Conservation (phyloP, 495 filamentous ascomycete genomes). For the Haplographium delicatum region DNA sequence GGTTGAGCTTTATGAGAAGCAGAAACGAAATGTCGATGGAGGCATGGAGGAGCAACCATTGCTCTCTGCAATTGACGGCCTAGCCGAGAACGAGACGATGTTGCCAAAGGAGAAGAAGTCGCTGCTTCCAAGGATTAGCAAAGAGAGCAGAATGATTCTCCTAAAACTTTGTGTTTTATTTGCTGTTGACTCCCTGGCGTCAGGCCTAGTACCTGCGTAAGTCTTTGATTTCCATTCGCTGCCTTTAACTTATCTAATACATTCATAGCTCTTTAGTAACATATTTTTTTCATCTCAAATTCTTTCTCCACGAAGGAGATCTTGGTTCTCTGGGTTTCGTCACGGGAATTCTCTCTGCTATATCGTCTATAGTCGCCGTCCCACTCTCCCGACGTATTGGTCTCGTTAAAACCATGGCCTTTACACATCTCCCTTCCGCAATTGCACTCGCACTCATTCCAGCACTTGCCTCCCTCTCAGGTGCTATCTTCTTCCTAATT, state of each 20-base stretch:
- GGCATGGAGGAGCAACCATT: not conserved
- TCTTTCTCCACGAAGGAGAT: slow-evolving; percentile 59
- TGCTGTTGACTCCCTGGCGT: slow-evolving; percentile 71
- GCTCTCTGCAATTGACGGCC: not conserved
- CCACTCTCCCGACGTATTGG: slow-evolving; percentile 73
- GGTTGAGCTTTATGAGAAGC: not conserved
- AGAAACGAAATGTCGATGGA: not conserved
- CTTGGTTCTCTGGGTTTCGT: slow-evolving; percentile 66
- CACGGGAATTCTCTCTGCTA: slow-evolving; percentile 58
- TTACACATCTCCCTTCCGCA: slow-evolving; percentile 75
- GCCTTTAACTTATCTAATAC: not conserved
- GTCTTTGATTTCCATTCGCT: slow-evolving; percentile 22
- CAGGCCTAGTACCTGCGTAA: slow-evolving; percentile 67
- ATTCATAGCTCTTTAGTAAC: slow-evolving; percentile 56
- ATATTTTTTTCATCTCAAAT: slow-evolving; percentile 77
- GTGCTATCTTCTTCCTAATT: slow-evolving; percentile 59
- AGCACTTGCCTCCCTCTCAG: slow-evolving; percentile 45
- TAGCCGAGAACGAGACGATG: slow-evolving; percentile 50
- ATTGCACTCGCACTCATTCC: slow-evolving; percentile 68
- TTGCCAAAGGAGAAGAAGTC: slow-evolving; percentile 10
- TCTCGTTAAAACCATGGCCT: slow-evolving; percentile 65
- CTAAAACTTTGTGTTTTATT: slow-evolving; percentile 70
- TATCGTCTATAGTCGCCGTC: slow-evolving; percentile 66
- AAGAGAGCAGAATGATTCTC: slow-evolving; percentile 54
- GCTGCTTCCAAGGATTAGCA: slow-evolving; percentile 49